Conservation (phyloP, 2,329 filamentous ascomycete species). For the Acarospora socialis region DNA sequence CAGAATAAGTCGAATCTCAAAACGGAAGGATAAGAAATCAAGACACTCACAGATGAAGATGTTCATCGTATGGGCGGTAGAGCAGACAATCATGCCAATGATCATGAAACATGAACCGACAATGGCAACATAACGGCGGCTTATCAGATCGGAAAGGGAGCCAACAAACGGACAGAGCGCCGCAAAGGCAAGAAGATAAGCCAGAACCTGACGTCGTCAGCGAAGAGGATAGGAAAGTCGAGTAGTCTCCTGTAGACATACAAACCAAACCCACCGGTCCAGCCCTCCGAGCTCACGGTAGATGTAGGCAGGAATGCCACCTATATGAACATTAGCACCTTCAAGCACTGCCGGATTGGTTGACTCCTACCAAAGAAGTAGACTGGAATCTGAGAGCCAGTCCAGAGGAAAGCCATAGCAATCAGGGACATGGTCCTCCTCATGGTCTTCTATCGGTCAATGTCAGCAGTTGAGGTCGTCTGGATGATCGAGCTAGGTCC, state of each 20-base stretch:
- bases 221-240: not conserved
- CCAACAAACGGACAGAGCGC: slow-evolving; percentile 52
- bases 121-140: slow-evolving; percentile 45
- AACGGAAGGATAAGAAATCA: slow-evolving; percentile 20
- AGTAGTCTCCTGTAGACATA: slow-evolving; percentile 15
- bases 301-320: slow-evolving; percentile 38
- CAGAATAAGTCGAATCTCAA: slow-evolving; percentile 1
- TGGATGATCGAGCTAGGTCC: slow-evolving; percentile 3
- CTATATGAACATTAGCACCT: slow-evolving; percentile 13
- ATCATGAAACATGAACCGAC: slow-evolving; percentile 40
- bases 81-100: slow-evolving; percentile 45
- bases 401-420: slow-evolving; percentile 48
- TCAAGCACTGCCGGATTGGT: not conserved
- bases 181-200: slow-evolving; percentile 40
- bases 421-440: slow-evolving; percentile 38
- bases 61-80: slow-evolving; percentile 45
- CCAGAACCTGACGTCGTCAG: slow-evolving; percentile 32
- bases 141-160: slow-evolving; percentile 48
- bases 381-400: slow-evolving; percentile 45
- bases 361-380: slow-evolving; percentile 33
- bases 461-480: slow-evolving; percentile 4
- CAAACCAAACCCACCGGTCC: slow-evolving; percentile 49
- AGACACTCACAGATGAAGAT: slow-evolving; percentile 43
- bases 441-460: slow-evolving; percentile 32
- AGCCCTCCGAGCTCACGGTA: slow-evolving; percentile 46